Percentiles rank a stretch among this genome's conserved stretches.
Evolutionary conservation across 768 basidiomycete species (phyloP).

Genomic region (Boletus rex-veris): DNA sequence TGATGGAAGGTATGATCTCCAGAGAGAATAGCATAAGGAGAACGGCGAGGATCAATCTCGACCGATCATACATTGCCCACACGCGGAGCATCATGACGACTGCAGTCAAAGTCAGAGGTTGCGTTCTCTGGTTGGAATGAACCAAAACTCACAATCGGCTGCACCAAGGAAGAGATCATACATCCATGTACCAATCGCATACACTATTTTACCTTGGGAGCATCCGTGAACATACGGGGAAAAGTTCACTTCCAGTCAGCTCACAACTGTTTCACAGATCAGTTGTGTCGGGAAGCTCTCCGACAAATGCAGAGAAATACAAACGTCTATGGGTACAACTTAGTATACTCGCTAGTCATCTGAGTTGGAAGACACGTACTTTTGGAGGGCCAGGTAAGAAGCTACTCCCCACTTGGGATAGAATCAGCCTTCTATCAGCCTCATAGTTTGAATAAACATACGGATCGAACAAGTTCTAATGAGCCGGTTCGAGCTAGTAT

Average conservation of each 20-base stretch:
- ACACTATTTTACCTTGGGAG: background rate
- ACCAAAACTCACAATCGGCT: constrained; percentile 3
- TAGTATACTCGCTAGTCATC: background rate
- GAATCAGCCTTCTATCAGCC: background rate
- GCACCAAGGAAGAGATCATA: background rate
- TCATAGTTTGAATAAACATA: background rate
- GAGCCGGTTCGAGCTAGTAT: background rate
- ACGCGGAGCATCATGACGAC: background rate
- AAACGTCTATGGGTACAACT: background rate
- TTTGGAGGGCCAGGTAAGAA: background rate
- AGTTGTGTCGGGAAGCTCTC: background rate
- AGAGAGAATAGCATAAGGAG: background rate
- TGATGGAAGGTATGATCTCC: background rate
- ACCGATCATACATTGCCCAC: too few species aligned
- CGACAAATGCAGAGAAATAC: background rate
- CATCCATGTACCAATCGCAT: too few species aligned
- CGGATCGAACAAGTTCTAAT: background rate
- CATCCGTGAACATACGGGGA: background rate
- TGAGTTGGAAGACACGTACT: background rate
- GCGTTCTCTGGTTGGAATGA: too few species aligned
- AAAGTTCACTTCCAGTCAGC: background rate
- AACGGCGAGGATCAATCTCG: too few species aligned
- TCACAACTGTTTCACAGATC: background rate
- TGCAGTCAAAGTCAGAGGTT: background rate
- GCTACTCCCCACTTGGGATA: background rate